Conservation (phyloP, 495 filamentous ascomycete species). For the Penicillium pancosmium region DNA sequence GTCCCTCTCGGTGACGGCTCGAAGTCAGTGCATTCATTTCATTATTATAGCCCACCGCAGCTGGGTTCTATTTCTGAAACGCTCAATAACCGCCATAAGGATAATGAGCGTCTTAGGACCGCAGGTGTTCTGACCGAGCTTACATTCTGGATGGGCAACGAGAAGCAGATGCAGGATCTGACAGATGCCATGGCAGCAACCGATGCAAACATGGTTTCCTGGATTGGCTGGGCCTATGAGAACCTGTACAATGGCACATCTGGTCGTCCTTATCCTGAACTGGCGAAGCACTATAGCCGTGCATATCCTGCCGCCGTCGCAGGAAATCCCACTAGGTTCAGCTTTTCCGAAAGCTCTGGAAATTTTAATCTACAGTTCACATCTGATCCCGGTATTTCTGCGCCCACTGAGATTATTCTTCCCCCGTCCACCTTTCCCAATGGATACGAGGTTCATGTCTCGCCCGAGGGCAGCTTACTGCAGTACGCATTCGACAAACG, state of each 20-base stretch:
- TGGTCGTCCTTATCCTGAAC: constrained; percentile 17
- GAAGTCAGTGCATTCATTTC: constrained; percentile 24
- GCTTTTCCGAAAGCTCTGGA: constrained; percentile 15
- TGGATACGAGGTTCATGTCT: constrained; percentile 15
- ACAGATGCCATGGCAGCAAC: constrained; percentile 23
- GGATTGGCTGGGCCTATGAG: constrained; percentile 25
- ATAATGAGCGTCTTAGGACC: constrained; percentile 15
- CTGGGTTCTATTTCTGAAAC: constrained; percentile 19
- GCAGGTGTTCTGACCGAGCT: constrained; percentile 14
- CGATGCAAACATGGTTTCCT: constrained; percentile 24
- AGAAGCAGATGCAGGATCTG: constrained; percentile 20
- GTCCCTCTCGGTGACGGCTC: constrained; percentile 24
- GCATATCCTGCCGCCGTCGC: constrained; percentile 19
- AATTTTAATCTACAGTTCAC: constrained; percentile 18
- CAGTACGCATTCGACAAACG: constrained; percentile 16
- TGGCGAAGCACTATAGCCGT: constrained; percentile 21
- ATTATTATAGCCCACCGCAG: constrained; percentile 23
- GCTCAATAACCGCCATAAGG: constrained; percentile 20
- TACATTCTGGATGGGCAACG: constrained; percentile 24
- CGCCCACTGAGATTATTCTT: constrained; percentile 18
- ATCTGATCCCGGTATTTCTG: constrained; percentile 17
- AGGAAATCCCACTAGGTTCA: constrained; percentile 17
- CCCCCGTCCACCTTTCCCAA: constrained; percentile 19
- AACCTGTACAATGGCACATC: constrained; percentile 20
- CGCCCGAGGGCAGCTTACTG: constrained; percentile 12